phyloP scores from a whole-genome alignment of 495 filamentous ascomycete genomes.

The Podospora australis region DNA sequence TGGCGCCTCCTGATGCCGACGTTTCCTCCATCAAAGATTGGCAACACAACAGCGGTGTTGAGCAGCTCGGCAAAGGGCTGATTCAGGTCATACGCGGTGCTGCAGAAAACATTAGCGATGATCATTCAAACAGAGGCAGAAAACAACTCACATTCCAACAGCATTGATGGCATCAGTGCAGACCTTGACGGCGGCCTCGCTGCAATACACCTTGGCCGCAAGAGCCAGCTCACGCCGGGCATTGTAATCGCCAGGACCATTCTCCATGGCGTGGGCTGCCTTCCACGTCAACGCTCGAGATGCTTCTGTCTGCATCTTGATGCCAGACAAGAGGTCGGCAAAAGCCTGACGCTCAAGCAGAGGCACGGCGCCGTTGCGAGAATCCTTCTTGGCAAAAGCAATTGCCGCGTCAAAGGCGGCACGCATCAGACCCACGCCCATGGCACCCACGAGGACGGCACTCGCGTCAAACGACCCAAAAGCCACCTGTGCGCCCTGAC shows the following conservation, averaged over 20 bases:
- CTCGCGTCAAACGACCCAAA: slow-evolving; percentile 36
- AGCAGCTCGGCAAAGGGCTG: slow-evolving; percentile 42
- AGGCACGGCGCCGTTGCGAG: slow-evolving; percentile 34
- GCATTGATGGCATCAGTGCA: slow-evolving; percentile 44
- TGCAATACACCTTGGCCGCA: slow-evolving; percentile 48
- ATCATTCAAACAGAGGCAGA: background rate
- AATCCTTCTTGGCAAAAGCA: slow-evolving; percentile 39
- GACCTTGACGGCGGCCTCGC: slow-evolving; percentile 40
- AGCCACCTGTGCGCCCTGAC: slow-evolving; percentile 33
- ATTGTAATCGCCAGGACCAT: slow-evolving; percentile 33
- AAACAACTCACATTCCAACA: slow-evolving; percentile 39
- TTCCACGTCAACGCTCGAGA: slow-evolving; percentile 48
- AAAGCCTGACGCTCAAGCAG: slow-evolving; percentile 44
- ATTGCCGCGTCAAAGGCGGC: slow-evolving; percentile 48
- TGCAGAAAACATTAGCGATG: slow-evolving; percentile 8
- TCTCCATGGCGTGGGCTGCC: slow-evolving; percentile 36
- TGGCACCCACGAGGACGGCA: slow-evolving; percentile 47
- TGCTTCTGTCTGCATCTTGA: slow-evolving; percentile 50
- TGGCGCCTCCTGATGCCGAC: slow-evolving; percentile 48
- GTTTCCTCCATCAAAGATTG: slow-evolving; percentile 53
- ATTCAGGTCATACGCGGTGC: slow-evolving; percentile 37
- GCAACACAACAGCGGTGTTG: slow-evolving; percentile 44
- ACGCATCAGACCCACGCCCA: slow-evolving; percentile 48
- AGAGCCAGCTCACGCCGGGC: slow-evolving; percentile 39
- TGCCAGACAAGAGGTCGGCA: slow-evolving; percentile 43